Evolutionary conservation across 2,329 filamentous ascomycete genomes (phyloP).

Genomic region (Arachnopeziza araneosa): DNA sequence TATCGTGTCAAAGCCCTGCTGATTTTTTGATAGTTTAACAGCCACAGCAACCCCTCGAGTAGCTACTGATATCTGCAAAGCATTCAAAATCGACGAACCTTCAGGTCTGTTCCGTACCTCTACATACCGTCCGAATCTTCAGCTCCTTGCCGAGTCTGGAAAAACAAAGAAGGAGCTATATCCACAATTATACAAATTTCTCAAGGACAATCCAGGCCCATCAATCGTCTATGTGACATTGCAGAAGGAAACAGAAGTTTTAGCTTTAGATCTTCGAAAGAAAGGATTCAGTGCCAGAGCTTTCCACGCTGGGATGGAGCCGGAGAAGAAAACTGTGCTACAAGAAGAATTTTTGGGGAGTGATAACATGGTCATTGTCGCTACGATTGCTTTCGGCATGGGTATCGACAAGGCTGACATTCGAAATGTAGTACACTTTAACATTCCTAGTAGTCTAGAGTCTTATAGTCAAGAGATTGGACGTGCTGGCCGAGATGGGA

Average conservation of each 20-base stretch:
- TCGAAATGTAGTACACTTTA: slow-evolving; percentile 49
- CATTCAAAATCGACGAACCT: slow-evolving; percentile 42
- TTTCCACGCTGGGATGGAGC: slow-evolving; percentile 47
- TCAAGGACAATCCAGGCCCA: slow-evolving; percentile 45
- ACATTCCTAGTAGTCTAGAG: slow-evolving; percentile 46
- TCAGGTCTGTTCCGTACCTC: slow-evolving; percentile 51
- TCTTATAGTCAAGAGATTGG: slow-evolving; percentile 55
- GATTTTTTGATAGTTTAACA: slow-evolving; percentile 35
- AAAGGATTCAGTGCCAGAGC: slow-evolving; percentile 38
- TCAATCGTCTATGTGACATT: slow-evolving; percentile 57
- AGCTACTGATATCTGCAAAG: slow-evolving; percentile 47
- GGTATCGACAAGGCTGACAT: slow-evolving; percentile 53
- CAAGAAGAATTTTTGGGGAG: slow-evolving; percentile 49
- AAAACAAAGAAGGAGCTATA: slow-evolving; percentile 40
- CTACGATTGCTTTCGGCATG: slow-evolving; percentile 56
- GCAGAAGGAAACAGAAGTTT: slow-evolving; percentile 45
- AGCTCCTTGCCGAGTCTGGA: slow-evolving; percentile 45
- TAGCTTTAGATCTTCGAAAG: slow-evolving; percentile 35
- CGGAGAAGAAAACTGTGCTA: slow-evolving; percentile 38
- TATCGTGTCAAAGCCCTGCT: no score
- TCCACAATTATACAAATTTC: slow-evolving; percentile 41
- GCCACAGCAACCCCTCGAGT: slow-evolving; percentile 54
- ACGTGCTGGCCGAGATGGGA: slow-evolving; percentile 49
- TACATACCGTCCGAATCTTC: slow-evolving; percentile 50
- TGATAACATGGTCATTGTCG: slow-evolving; percentile 42